A percentile compares a stretch with the other conserved stretches of the same genome.
Conservation (phyloP, 202 grass and related monocot genomes). For the Musa balbisiana region DNA sequence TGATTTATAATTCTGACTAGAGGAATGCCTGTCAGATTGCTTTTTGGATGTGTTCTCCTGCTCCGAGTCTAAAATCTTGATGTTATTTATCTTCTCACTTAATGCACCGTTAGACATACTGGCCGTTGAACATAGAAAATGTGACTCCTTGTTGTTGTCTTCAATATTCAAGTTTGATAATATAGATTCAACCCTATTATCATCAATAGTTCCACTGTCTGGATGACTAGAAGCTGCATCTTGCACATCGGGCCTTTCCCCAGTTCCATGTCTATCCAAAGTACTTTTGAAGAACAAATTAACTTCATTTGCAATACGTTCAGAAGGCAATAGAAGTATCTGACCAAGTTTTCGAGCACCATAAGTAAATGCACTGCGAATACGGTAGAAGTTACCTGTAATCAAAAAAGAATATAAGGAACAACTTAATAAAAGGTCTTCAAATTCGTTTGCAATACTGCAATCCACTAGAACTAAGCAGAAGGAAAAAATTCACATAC, state of each 20-base stretch:
- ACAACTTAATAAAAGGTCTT: background rate
- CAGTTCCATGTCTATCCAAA: conserved; percentile 49
- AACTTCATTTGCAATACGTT: conserved; percentile 39
- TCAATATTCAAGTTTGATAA: conserved; percentile 34
- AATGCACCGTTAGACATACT: conserved; percentile 25
- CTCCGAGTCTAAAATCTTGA: conserved; percentile 41
- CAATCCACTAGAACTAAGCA: background rate
- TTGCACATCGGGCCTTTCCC: conserved; percentile 59
- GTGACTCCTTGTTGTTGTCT: conserved; percentile 12
- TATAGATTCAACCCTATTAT: background rate
- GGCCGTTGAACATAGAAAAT: conserved; percentile 15
- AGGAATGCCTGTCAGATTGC: conserved; percentile 23
- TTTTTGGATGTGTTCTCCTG: conserved; percentile 26
- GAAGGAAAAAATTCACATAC: conserved; percentile 28
- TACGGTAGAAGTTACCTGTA: conserved; percentile 75
- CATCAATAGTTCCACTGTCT: background rate
- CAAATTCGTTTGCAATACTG: background rate
- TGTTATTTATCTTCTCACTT: conserved; percentile 37
- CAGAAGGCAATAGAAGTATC: conserved; percentile 47
- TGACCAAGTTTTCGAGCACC: conserved; percentile 76
- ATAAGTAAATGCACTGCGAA: conserved; percentile 83
- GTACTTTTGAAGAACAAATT: conserved; percentile 82
- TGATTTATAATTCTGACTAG: conserved; percentile 9
- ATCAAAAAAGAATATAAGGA: background rate
- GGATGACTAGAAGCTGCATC: conserved; percentile 4